Base-by-base conservation (phyloP, 805 yeast species). In the Metschnikowia koreensis region DNA sequence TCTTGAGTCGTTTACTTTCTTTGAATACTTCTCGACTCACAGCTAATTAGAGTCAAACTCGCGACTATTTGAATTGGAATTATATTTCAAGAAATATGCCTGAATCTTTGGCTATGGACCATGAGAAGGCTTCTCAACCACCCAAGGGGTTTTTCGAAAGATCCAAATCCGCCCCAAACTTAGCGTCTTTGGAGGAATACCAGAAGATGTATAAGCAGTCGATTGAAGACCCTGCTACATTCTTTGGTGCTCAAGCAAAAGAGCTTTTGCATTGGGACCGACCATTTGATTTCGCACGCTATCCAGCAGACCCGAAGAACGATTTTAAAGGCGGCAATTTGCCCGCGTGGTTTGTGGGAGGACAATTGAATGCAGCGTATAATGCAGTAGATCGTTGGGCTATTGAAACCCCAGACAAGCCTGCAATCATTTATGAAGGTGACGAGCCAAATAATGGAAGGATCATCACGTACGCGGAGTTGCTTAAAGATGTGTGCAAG, bases 321-420 rank as follows among this genome's bases (percentile, higher is more conserved):
- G 63, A 58, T 71, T 84, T 60, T 74, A 71, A 50, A 70, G 66
- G 59, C 59, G 96, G 93, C 56, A 96, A 89, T 65, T 75, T 84
- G 47, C 90, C 97, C 13, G 67, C 75, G 37, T 94, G 98, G 98
- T 94, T 94, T 65, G 72, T 90, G 46, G 92, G 89, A 57, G 99
- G 99, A 66, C 84, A 87, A 74, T 79, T 93, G 66, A 94, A 94
- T 66, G 99, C 99, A 39, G 77, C 86, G 57, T 93, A 89, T 75
- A 93, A 93, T 73, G 86, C 94, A 70, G 96, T 93, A 57, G 99
- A 93, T 70, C 83, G 98, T 70, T 96, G 94, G 77, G 99, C 99
- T 4, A 75, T 88, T 60, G 81, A 79, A 58, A 86, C 83, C 65
- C 98, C 99, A 42, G 80, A 89, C 66, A 91, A 92, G 73, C 68